These are phyloP conservation scores for Jamesozyma spencerorum DNA, from an alignment of 805 yeast genomes.

Conservation along the genomic window DNA sequence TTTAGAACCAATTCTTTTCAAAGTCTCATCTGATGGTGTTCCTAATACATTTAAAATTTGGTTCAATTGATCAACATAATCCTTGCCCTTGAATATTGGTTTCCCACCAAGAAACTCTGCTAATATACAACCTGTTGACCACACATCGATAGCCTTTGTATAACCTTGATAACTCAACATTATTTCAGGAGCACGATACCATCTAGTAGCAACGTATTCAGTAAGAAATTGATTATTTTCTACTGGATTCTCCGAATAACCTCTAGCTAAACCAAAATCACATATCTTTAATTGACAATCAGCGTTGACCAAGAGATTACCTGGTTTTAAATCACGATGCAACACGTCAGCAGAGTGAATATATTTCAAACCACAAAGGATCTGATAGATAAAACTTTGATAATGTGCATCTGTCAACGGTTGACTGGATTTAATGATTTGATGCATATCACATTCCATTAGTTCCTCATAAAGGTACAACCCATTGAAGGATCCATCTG, in stretches of 20 bases:
- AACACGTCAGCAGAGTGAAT: conserved; percentile 88
- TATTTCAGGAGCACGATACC: conserved; percentile 98
- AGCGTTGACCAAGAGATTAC: conserved; percentile 84
- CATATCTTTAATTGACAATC: conserved; percentile 95
- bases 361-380: conserved; percentile 80
- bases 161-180: conserved; percentile 91
- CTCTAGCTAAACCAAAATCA: conserved; percentile 94
- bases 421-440: conserved; percentile 88
- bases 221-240: conserved; percentile 90
- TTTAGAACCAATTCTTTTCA: conserved; percentile 65
- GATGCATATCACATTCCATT: conserved; percentile 99
- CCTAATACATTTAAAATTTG: conserved; percentile 82
- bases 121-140: conserved; percentile 96
- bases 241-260: conserved; percentile 72
- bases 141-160: conserved; percentile 91
- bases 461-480: conserved; percentile 88
- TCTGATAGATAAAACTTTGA: conserved; percentile 87
- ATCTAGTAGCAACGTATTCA: conserved; percentile 95
- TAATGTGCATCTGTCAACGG: conserved; percentile 90
- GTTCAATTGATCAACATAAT: conserved; percentile 89
- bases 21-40: conserved; percentile 73
- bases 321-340: conserved; percentile 92
- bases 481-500: conserved; percentile 76
- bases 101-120: conserved; percentile 89
- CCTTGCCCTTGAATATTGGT: conserved; percentile 90